Percentiles rank a stretch among this genome's conserved stretches.
phyloP scores from a whole-genome alignment of 192 early-diverging fungal genomes.

The Allomyces macrogynus region DNA sequence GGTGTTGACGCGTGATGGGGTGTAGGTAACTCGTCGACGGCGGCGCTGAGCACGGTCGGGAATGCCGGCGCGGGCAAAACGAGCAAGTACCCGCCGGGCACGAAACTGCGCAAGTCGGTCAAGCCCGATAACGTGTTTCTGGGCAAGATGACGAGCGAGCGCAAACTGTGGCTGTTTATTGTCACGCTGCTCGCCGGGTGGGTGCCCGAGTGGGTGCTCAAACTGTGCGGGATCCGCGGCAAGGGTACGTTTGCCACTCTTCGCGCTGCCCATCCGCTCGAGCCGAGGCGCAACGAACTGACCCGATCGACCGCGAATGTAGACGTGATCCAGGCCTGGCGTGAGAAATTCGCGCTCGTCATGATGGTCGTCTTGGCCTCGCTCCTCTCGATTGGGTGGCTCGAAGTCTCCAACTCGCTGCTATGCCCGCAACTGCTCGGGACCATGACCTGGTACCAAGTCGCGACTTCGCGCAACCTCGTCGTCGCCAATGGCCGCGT shows the following conservation, averaged over 20 bases:
- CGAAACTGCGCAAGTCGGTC: neutral
- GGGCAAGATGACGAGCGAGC: neutral
- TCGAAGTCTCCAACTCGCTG: neutral
- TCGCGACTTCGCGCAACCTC: neutral
- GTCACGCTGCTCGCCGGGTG: neutral
- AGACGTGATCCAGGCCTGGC: slow-evolving; percentile 1
- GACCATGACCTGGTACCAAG: neutral
- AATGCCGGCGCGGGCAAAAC: neutral
- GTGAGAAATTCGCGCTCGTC: slow-evolving; percentile 2
- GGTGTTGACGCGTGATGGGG: no score
- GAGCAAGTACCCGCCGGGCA: neutral
- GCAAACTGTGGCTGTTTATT: neutral
- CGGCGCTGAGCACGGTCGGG: no score
- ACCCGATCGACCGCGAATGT: neutral
- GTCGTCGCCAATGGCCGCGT: neutral
- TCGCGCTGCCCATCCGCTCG: no score
- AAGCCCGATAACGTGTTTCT: neutral
- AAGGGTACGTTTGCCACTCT: neutral
- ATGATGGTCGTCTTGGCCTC: neutral
- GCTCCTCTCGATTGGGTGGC: neutral
- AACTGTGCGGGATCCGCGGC: neutral
- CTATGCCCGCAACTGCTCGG: neutral
- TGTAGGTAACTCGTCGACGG: no score
- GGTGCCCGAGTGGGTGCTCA: neutral
- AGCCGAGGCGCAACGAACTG: no score